These are phyloP conservation scores for Spathaspora sp. DNA, from an alignment of 805 yeast species.

Conservation along the genomic window DNA sequence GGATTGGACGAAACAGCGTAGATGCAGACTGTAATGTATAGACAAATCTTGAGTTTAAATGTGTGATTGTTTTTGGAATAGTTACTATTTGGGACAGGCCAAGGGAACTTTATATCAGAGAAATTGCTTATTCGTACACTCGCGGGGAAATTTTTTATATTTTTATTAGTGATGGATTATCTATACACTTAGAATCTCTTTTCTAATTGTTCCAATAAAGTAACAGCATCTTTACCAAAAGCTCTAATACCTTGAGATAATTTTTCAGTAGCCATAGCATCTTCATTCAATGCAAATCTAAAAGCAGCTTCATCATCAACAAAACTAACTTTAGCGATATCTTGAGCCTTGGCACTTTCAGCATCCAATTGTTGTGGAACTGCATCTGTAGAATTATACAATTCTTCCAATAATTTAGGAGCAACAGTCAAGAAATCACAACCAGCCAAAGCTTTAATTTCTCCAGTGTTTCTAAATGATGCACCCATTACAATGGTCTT, in stretches of 20 bases:
- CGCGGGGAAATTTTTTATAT: too few species aligned
- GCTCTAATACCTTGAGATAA: conserved; percentile 96
- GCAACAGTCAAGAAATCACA: conserved; percentile 94
- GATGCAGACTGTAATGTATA: too few species aligned
- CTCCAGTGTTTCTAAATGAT: conserved; percentile 95
- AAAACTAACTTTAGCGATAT: conserved; percentile 68
- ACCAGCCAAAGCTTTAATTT: conserved; percentile 95
- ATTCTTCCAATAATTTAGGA: conserved; percentile 87
- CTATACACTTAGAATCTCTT: conserved; percentile 40
- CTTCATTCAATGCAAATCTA: conserved; percentile 91
- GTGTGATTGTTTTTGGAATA: too few species aligned
- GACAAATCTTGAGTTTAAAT: too few species aligned
- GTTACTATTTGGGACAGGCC: too few species aligned
- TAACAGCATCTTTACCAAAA: conserved; percentile 89
- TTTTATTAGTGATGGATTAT: not conserved
- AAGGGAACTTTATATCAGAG: too few species aligned
- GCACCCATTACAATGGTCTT: conserved; percentile 99
- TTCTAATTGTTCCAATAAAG: conserved; percentile 67
- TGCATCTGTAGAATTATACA: conserved; percentile 69
- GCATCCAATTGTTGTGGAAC: conserved; percentile 84
- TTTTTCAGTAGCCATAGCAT: conserved; percentile 98
- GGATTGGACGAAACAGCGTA: too few species aligned
- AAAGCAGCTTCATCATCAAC: conserved; percentile 83
- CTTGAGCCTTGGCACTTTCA: conserved; percentile 49
- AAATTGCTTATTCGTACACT: too few species aligned